Base-by-base conservation (phyloP, 2,329 filamentous ascomycete genomes). In the Phaeoacremonium minimum region DNA sequence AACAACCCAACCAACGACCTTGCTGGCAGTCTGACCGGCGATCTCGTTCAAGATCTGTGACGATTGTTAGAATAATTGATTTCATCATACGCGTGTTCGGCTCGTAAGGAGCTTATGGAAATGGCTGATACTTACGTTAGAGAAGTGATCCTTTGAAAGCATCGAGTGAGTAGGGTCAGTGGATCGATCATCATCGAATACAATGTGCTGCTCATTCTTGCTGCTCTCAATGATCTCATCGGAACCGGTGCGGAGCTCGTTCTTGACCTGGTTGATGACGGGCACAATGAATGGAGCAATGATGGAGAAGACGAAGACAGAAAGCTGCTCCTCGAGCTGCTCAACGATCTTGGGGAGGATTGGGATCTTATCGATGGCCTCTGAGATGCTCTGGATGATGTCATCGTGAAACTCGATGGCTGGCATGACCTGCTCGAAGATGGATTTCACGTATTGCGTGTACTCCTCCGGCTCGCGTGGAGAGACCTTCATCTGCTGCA, bases 121-220 rank as follows among this genome's bases (percentile, higher is more conserved):
- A n/a, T n/a, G n/a, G n/a, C 30, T 28, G n/a, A 22, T 9, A 50
- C 71, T 62, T 58, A 84, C 71, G 54, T 94, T 94, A 45, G 84
- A 86, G 60, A 96, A 96, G 63, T 96, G 90, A 52, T 96, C 90
- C 67, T 96, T 96, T 41, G 88, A 89, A 35, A 96, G 69, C 90
- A 95, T 95, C 15, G 87, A 94, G 66, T 96, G 90, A 2, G 90
- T 96, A 0, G 90, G 91, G 53, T 96, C 84, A 15, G 79, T 80
- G 44, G 69, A 85, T 35, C 75, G 44, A 53, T 94, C 83, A 46
- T 96, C 82, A 30, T 85, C 64, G 61, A 95, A 96, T 33, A 96
- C 88, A 47, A 94, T 75, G 52, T 85, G 80, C 64, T 95, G 89
- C 67, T 95, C 84, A 35, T 83, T 77, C 58, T 83, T 75, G 57